Evolutionary conservation across 1,139 yeast species (phyloP).

Genomic region (Meyerozyma smithsonii): DNA sequence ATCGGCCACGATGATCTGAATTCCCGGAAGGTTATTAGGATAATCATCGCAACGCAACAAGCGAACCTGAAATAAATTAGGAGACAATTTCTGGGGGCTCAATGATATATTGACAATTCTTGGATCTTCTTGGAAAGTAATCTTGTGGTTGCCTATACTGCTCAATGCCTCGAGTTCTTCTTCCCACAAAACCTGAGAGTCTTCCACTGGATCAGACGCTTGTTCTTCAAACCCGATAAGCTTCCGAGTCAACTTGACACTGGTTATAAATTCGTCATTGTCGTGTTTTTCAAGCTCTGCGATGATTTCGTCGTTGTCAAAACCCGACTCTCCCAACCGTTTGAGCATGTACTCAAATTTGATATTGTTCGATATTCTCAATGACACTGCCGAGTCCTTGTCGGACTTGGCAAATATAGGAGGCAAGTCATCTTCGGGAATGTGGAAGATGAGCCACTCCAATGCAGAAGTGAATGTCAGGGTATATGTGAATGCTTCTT

Average conservation of each 20-base stretch:
- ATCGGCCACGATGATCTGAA: conserved; percentile 49
- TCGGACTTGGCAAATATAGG: conserved; percentile 41
- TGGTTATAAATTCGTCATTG: conserved; percentile 48
- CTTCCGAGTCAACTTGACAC: conserved; percentile 45
- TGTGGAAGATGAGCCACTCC: conserved; percentile 81
- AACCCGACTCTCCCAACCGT: conserved; percentile 62
- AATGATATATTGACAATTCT: conserved; percentile 28
- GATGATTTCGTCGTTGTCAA: conserved; percentile 59
- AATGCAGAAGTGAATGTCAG: conserved; percentile 49
- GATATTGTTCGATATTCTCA: conserved; percentile 43
- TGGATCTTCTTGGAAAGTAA: conserved; percentile 17
- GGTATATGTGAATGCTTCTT: conserved; percentile 67
- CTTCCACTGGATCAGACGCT: conserved; percentile 10
- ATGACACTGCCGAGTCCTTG: conserved; percentile 41
- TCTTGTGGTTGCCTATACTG: conserved; percentile 40
- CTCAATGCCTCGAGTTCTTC: conserved; percentile 72
- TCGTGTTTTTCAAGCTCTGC: conserved; percentile 38
- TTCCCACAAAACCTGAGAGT: conserved; percentile 51
- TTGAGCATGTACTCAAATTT: conserved; percentile 42
- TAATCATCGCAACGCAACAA: conserved; percentile 50
- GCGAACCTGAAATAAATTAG: conserved; percentile 39
- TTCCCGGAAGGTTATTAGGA: conserved; percentile 60
- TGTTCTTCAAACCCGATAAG: conserved; percentile 16
- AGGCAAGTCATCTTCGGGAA: conserved; percentile 94
- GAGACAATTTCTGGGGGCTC: conserved; percentile 24